Percentiles rank a stretch among this genome's conserved stretches.
Evolutionary conservation across 495 filamentous ascomycete species (phyloP).

Genomic region (Talaromyces trachyspermus): DNA sequence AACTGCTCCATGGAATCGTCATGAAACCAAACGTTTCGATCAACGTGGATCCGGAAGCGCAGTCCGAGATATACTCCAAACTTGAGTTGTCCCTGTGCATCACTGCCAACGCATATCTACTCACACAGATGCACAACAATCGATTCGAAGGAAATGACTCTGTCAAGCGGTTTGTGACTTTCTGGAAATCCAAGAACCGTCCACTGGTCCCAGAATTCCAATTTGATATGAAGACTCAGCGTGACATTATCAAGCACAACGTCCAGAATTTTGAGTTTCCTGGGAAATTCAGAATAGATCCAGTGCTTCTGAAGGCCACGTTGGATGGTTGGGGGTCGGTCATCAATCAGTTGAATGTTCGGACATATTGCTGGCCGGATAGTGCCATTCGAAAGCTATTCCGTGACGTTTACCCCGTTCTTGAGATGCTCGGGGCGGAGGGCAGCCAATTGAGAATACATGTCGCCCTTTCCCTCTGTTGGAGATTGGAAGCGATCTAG

Average conservation of each 20-base stretch:
- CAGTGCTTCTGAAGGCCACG: constrained; percentile 36
- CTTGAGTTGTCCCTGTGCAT: constrained; percentile 48
- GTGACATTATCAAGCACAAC: constrained; percentile 43
- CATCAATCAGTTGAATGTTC: constrained; percentile 43
- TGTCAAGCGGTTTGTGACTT: constrained; percentile 35
- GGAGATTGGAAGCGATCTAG: background rate
- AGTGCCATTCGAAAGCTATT: constrained; percentile 47
- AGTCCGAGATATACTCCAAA: constrained; percentile 47
- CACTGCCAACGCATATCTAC: constrained; percentile 45
- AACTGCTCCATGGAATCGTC: constrained; percentile 8
- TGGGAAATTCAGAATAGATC: constrained; percentile 30
- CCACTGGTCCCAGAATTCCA: constrained; percentile 48
- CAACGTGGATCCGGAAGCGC: constrained; percentile 36
- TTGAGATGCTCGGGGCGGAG: constrained; percentile 43
- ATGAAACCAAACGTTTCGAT: constrained; percentile 26
- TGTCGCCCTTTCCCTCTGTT: background rate
- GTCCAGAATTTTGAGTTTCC: constrained; percentile 42
- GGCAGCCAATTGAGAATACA: constrained; percentile 3
- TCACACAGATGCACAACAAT: constrained; percentile 35
- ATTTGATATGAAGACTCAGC: constrained; percentile 50
- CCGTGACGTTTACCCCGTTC: constrained; percentile 42
- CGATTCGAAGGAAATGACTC: constrained; percentile 41
- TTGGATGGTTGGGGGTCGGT: constrained; percentile 46
- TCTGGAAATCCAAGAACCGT: constrained; percentile 44
- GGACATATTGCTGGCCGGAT: constrained; percentile 50